Evolutionary conservation across 2,329 filamentous ascomycete genomes (phyloP).

Genomic region (Erysiphe pulchra): DNA sequence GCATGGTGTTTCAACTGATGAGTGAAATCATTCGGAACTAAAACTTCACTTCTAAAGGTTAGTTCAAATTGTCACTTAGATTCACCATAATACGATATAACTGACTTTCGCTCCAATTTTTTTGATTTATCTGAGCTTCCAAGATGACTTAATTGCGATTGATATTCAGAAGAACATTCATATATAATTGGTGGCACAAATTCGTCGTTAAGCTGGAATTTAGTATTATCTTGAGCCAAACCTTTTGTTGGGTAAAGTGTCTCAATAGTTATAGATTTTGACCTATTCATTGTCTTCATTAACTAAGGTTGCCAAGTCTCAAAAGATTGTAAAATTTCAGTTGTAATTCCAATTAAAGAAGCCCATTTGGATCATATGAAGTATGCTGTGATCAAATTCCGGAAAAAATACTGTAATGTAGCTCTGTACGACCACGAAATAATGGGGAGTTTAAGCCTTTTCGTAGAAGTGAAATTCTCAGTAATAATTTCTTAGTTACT

Average conservation of each 20-base stretch:
- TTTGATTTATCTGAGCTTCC: neutral
- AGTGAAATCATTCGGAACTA: neutral
- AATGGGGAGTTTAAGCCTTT: too few relatives aligned
- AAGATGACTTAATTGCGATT: neutral
- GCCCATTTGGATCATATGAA: too few relatives aligned
- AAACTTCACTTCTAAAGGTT: neutral
- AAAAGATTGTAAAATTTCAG: too few relatives aligned
- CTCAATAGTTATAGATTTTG: neutral
- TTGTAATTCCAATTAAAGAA: too few relatives aligned
- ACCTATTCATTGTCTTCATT: neutral
- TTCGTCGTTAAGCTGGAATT: neutral
- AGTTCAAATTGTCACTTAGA: neutral
- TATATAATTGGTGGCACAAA: too few relatives aligned
- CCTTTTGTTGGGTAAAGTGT: neutral
- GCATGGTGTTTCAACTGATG: neutral
- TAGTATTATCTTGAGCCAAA: neutral
- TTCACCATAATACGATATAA: neutral
- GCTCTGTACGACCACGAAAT: too few relatives aligned
- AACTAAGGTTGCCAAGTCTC: neutral
- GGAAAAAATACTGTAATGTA: too few relatives aligned
- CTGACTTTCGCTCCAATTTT: neutral
- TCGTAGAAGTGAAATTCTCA: too few relatives aligned
- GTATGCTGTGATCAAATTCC: too few relatives aligned
- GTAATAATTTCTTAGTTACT: too few relatives aligned
- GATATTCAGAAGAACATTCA: neutral